These are phyloP conservation scores for Annulohypoxylon maeteangense DNA, from an alignment of 495 filamentous ascomycete genomes.

Conservation along the genomic window DNA sequence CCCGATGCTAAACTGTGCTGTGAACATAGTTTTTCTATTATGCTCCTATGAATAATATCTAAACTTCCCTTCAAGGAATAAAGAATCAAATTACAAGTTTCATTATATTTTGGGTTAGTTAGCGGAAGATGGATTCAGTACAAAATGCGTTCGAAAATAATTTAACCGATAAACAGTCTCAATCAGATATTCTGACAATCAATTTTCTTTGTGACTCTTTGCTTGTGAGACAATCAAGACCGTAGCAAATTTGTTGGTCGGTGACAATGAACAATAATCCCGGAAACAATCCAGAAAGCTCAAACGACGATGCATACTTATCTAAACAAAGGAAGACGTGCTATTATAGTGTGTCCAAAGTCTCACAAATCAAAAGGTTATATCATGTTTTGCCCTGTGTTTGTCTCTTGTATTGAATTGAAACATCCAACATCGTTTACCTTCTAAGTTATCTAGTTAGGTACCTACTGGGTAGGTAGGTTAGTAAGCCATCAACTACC, in stretches of 20 bases:
- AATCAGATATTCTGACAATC: neutral
- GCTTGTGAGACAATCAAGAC: constrained; percentile 15
- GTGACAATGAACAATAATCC: constrained; percentile 18
- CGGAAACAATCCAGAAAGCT: constrained; percentile 29
- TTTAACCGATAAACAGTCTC: no score
- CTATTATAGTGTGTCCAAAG: neutral
- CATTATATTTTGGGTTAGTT: neutral
- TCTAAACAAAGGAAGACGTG: constrained; percentile 20
- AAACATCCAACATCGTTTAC: neutral
- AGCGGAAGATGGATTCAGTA: no score
- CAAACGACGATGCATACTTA: neutral
- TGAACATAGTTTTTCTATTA: neutral
- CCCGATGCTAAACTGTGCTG: neutral
- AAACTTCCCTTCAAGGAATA: neutral
- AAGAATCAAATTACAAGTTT: neutral
- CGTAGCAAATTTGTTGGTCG: constrained; percentile 16
- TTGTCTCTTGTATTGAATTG: neutral
- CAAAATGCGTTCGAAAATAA: no score
- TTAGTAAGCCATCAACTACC: no score
- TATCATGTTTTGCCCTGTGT: neutral
- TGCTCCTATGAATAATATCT: neutral
- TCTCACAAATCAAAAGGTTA: neutral
- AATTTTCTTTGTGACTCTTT: constrained; percentile 2
- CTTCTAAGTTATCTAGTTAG: no score
- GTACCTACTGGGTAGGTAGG: neutral